Evolutionary conservation across 345 rosid species (phyloP).

Genomic region (Lagerstroemia speciosa): DNA sequence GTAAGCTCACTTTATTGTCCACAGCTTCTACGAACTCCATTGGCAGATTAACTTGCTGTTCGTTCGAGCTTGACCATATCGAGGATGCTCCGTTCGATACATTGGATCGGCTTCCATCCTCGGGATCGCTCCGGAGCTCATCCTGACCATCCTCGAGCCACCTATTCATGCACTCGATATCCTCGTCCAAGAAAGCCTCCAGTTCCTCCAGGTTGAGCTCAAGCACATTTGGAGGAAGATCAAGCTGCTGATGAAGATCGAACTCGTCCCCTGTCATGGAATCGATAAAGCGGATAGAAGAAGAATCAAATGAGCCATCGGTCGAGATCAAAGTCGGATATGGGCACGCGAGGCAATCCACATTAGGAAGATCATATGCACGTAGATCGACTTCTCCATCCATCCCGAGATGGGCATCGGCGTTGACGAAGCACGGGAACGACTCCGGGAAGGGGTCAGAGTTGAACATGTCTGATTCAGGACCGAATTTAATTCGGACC

Average conservation of each 20-base stretch:
- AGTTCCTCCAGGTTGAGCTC: background rate
- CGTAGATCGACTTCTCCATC: too few relatives aligned
- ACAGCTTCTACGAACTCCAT: conserved; percentile 13
- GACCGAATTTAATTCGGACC: background rate
- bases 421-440: too few relatives aligned
- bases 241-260: background rate
- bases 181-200: background rate
- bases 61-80: too few relatives aligned
- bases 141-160: background rate
- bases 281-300: too few relatives aligned
- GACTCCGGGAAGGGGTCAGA: background rate
- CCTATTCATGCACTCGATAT: background rate
- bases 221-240: background rate
- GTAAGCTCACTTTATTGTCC: conserved; percentile 18
- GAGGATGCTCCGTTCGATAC: too few relatives aligned
- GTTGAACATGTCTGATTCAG: background rate
- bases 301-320: too few relatives aligned
- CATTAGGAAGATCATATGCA: too few relatives aligned
- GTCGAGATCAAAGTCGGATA: too few relatives aligned
- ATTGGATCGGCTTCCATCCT: background rate
- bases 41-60: conserved; percentile 2
- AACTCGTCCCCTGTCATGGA: too few relatives aligned
- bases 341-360: too few relatives aligned
- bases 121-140: too few relatives aligned
- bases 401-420: too few relatives aligned